Evolutionary conservation across 345 rosid species (phyloP).

Genomic region (Arabidopsis arenosa): DNA sequence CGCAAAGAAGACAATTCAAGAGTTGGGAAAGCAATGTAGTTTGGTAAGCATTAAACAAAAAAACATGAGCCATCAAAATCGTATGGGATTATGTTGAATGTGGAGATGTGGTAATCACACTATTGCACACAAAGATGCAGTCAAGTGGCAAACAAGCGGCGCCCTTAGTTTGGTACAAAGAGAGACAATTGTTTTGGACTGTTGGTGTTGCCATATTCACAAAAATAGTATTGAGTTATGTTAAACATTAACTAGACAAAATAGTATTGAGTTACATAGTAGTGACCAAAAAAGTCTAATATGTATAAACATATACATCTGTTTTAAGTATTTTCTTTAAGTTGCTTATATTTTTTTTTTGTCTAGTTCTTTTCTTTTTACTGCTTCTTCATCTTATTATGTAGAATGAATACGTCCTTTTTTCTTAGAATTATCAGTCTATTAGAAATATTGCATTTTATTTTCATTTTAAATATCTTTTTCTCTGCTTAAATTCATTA

Average conservation of each 20-base stretch:
- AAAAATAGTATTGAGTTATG: not conserved
- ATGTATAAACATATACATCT: too few relatives aligned
- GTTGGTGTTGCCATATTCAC: constrained; percentile 8
- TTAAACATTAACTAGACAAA: not conserved
- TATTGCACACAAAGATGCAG: constrained; percentile 14
- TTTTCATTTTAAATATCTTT: too few relatives aligned
- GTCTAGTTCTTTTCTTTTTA: too few relatives aligned
- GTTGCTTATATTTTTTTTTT: too few relatives aligned
- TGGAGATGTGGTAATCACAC: constrained; percentile 27
- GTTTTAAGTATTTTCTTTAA: too few relatives aligned
- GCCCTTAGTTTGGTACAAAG: constrained; percentile 32
- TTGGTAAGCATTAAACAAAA: not conserved
- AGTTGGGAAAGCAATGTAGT: constrained; percentile 10
- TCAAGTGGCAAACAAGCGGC: constrained; percentile 37
- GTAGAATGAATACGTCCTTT: too few relatives aligned
- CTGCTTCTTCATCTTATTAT: too few relatives aligned
- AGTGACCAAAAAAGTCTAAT: not conserved
- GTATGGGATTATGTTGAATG: constrained; percentile 12
- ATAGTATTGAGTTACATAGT: not conserved
- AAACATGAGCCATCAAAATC: constrained; percentile 24
- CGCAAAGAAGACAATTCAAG: constrained; percentile 4
- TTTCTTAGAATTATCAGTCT: too few relatives aligned
- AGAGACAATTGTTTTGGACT: constrained; percentile 27
- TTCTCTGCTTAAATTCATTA: too few relatives aligned
- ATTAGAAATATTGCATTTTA: too few relatives aligned